phyloP scores from a whole-genome alignment of 148 eudicot genomes.

The Fagopyrum homotropicum region DNA sequence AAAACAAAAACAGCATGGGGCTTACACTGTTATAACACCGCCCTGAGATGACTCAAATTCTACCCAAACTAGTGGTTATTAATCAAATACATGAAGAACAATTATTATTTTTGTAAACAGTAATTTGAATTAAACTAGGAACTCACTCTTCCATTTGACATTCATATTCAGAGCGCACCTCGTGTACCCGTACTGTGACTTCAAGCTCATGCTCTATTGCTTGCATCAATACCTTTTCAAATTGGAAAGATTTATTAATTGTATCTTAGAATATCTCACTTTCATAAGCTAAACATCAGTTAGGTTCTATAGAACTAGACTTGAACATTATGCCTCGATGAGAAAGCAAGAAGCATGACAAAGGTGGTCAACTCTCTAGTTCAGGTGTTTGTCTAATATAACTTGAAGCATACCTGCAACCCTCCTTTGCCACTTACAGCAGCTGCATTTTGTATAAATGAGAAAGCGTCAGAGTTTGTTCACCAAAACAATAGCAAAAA shows the following conservation, averaged over 20 bases:
- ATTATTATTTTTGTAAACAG: neutral
- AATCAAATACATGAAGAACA: neutral
- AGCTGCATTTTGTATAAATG: neutral
- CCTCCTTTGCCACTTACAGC: constrained; percentile 52
- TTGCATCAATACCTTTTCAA: constrained; percentile 66
- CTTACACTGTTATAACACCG: too few relatives aligned
- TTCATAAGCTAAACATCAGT: neutral
- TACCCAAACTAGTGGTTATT: too few relatives aligned
- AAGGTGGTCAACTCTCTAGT: too few relatives aligned
- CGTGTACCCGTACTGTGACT: constrained; percentile 83
- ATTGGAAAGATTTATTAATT: neutral
- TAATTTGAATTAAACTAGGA: neutral
- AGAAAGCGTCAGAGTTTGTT: neutral
- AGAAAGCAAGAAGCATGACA: neutral
- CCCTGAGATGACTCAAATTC: too few relatives aligned
- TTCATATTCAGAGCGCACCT: constrained; percentile 89
- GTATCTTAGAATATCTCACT: too few relatives aligned
- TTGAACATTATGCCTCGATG: neutral
- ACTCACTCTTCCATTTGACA: constrained; percentile 95
- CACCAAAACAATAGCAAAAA: neutral
- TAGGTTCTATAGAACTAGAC: neutral
- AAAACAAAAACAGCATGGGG: too few relatives aligned
- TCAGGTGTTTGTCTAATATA: too few relatives aligned
- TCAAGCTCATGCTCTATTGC: constrained; percentile 93
- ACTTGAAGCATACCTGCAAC: constrained; percentile 45